Evolutionary conservation across 345 rosid genomes (phyloP), one percentile per base, ranked within the genome.

Genomic region (Isatis tinctoria): DNA sequence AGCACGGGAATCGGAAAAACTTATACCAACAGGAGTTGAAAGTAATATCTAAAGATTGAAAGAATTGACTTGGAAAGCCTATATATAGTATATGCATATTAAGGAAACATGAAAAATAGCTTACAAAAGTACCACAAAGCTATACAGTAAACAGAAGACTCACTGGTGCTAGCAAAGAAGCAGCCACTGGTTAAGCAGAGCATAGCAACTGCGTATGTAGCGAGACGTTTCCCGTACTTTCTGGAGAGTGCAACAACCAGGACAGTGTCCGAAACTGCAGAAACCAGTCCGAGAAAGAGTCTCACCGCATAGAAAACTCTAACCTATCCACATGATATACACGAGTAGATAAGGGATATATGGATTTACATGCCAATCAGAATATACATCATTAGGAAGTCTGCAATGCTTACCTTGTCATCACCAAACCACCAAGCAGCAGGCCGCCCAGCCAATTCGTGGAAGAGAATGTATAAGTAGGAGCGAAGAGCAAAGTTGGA

Each of bases 131-230:
- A 6, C 2, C 59, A 30, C 12, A 65, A 41, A 71, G 16, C 5
- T 35, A 48, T 36, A 30, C 24, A 22, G 3, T 49, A 73, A 44
- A 65, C 4, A 39, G 16, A 61, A 33, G 41, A 85, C 97, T 91
- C 71, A 94, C 98, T 94, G 67, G 99, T 95, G 84, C 96, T 95
- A 49, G 97, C 96, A 77, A 95, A 92, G 96, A 95, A 95, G 74
- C 99, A 95, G 20, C 99, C 99, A 64, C 97, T 95, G 73, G 97
- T 88, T 72, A 95, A 83, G 88, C 99, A 92, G 17, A 95, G 90
- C 97, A 92, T 95, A 5, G 97, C 97, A 51, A 92, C 86, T 17
- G 96, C 83, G 75, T 95, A 95, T 5, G 97, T 86, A 48, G 94
- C 97, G 40, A 95, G 80, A 33, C 99, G 96, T 78, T 85, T 92